phyloP scores from a whole-genome alignment of 345 rosid species.

The Citrus medica region DNA sequence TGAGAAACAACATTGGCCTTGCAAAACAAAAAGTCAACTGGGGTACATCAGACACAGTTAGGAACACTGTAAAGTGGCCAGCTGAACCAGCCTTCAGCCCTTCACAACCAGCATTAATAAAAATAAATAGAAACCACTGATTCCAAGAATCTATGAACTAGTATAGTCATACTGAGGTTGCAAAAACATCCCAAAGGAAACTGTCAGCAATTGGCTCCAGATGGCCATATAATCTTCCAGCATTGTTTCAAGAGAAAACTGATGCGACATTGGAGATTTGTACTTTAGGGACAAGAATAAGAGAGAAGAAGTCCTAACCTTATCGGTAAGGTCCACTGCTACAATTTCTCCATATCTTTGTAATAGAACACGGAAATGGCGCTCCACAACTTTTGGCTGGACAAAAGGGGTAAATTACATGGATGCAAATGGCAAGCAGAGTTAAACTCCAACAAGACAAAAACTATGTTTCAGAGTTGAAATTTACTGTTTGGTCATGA shows the following conservation, averaged over 20 bases:
- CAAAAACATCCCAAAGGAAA: constrained; percentile 5
- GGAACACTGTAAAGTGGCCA: background rate
- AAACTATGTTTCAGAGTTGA: background rate
- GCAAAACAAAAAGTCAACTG: background rate
- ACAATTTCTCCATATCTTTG: constrained; percentile 83
- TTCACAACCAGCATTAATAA: background rate
- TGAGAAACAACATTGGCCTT: background rate
- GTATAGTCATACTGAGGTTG: background rate
- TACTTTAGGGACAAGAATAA: constrained; percentile 9
- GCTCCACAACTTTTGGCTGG: constrained; percentile 82
- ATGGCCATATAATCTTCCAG: constrained; percentile 2
- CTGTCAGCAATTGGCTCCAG: background rate
- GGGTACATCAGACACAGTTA: background rate
- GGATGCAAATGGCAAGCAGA: constrained; percentile 12
- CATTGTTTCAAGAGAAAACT: background rate
- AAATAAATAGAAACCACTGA: background rate
- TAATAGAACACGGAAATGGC: constrained; percentile 78
- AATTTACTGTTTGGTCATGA: constrained; percentile 62
- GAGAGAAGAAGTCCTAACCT: constrained; percentile 39
- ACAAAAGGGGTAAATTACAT: constrained; percentile 13
- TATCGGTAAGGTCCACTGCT: constrained; percentile 77
- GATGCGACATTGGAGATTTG: background rate
- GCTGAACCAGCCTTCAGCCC: background rate
- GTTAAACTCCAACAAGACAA: constrained; percentile 14
- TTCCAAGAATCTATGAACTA: background rate